A percentile compares a stretch with the other conserved stretches of the same genome.
Conservation (phyloP, 306 rosid species). For the Lathyrus tuberosus region DNA sequence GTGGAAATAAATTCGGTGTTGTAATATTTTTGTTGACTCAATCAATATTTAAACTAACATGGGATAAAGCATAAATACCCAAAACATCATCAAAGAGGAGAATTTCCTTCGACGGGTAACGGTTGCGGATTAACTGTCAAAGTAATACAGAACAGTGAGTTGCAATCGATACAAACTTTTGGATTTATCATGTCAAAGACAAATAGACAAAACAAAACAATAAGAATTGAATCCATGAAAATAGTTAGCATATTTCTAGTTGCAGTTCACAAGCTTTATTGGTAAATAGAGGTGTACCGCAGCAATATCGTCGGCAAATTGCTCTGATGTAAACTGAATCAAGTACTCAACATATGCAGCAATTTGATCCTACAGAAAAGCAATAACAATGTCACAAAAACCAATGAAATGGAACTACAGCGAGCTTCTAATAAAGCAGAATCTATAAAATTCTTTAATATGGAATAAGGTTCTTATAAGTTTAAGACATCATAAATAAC, state of each 20-base stretch:
- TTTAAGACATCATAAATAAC: background rate
- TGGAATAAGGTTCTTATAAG: background rate
- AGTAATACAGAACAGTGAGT: conserved; percentile 41
- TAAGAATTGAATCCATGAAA: conserved; percentile 8
- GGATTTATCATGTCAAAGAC: conserved; percentile 13
- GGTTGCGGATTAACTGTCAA: conserved; percentile 89
- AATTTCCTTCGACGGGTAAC: conserved; percentile 75
- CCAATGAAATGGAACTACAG: conserved; percentile 17
- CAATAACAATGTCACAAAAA: conserved; percentile 26
- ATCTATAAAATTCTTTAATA: conserved; percentile 12
- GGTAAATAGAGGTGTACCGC: too few species aligned
- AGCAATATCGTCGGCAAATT: conserved; percentile 83
- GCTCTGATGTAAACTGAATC: conserved; percentile 92
- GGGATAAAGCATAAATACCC: conserved; percentile 65
- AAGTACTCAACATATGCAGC: conserved; percentile 93
- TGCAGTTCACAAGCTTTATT: conserved; percentile 5
- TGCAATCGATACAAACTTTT: conserved; percentile 27
- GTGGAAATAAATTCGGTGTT: conserved; percentile 27
- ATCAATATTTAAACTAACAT: conserved; percentile 43
- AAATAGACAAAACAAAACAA: background rate
- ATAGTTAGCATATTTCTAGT: conserved; percentile 29
- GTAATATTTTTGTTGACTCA: conserved; percentile 33
- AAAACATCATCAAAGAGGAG: conserved; percentile 94
- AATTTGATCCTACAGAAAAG: conserved; percentile 70
- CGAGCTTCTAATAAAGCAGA: conserved; percentile 15